These are phyloP conservation scores for Fonsecaea monophora DNA, from an alignment of 2,329 filamentous ascomycete species.

Conservation along the genomic window DNA sequence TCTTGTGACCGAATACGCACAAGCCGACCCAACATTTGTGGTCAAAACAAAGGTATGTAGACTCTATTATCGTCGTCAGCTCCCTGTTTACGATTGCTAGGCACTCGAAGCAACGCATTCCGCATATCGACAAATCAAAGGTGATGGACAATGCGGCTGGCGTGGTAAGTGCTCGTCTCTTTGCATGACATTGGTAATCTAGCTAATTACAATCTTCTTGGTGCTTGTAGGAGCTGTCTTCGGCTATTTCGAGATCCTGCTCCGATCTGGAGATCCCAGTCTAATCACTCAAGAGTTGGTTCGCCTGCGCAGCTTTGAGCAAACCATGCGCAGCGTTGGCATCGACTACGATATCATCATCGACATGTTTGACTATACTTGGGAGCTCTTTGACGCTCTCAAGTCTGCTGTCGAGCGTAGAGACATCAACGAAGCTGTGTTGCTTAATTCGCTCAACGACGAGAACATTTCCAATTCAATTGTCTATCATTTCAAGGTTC, in stretches of 20 bases:
- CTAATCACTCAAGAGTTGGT: conserved; percentile 73
- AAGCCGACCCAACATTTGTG: conserved; percentile 82
- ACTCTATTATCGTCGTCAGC: not conserved
- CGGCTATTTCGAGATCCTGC: conserved; percentile 86
- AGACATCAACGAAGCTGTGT: conserved; percentile 63
- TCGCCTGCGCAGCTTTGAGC: conserved; percentile 74
- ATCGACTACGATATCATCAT: conserved; percentile 75
- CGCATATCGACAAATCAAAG: conserved; percentile 83
- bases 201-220: not conserved
- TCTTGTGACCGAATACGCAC: conserved; percentile 85
- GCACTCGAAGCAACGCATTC: conserved; percentile 82
- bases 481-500: conserved; percentile 79
- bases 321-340: conserved; percentile 72
- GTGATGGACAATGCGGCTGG: conserved; percentile 97
- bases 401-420: conserved; percentile 62
- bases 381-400: conserved; percentile 70
- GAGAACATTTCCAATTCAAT: conserved; percentile 71
- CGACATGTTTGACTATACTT: conserved; percentile 80
- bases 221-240: conserved; percentile 78
- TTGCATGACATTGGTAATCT: not conserved
- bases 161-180: conserved; percentile 72
- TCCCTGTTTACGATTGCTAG: conserved; percentile 54
- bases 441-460: conserved; percentile 78
- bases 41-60: conserved; percentile 78
- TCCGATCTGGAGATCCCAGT: conserved; percentile 68